Percentiles rank a stretch among this genome's conserved stretches.
Conservation (phyloP, 2,329 filamentous ascomycete genomes). For the Pestalotiopsis sp. region DNA sequence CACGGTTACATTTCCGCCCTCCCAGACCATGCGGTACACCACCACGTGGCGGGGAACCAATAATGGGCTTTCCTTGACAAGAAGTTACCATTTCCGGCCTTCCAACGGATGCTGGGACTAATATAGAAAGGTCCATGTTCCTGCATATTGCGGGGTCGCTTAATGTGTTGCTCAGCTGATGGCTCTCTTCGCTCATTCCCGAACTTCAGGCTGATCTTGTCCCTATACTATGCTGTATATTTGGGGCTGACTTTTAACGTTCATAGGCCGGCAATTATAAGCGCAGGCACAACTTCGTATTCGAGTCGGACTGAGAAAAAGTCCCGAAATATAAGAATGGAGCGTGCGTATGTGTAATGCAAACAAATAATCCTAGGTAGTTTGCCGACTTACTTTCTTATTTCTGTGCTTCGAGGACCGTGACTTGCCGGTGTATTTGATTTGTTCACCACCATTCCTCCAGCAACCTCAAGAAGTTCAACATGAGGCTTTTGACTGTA, state of each 20-base stretch:
- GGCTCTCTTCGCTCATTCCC: too few species aligned
- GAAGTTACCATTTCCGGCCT: background rate
- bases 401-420: too few species aligned
- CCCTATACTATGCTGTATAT: background rate
- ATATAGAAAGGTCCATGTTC: background rate
- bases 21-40: background rate
- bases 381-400: too few species aligned
- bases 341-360: background rate
- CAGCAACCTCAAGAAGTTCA: background rate
- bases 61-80: background rate
- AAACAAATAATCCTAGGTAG: too few species aligned
- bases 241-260: background rate
- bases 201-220: background rate
- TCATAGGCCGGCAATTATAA: background rate
- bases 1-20: background rate
- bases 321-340: background rate
- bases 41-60: background rate
- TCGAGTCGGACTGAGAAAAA: background rate
- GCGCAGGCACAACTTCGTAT: background rate
- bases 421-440: too few species aligned
- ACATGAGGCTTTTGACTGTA: background rate
- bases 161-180: background rate
- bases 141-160: slow-evolving; percentile 12
- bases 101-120: background rate
- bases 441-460: too few species aligned